Conservation (phyloP, 2,329 filamentous ascomycete species). For the Emericellopsis atlantica region DNA sequence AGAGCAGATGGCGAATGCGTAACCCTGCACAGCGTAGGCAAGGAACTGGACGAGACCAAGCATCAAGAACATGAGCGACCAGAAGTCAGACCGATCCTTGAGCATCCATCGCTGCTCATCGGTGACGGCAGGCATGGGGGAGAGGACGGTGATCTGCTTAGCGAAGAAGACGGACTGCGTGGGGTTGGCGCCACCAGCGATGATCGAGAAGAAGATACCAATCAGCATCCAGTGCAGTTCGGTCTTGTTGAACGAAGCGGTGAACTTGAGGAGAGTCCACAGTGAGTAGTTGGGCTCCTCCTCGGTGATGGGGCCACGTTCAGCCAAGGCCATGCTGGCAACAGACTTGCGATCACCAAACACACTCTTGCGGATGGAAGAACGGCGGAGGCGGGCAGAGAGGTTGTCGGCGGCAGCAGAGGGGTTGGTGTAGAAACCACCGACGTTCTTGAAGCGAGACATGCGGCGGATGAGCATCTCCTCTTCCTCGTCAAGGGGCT, state of each 20-base stretch:
- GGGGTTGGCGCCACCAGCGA: conserved; percentile 74
- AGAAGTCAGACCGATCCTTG: conserved; percentile 32
- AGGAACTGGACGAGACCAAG: conserved; percentile 29
- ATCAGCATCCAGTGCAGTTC: conserved; percentile 62
- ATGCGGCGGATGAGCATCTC: conserved; percentile 1
- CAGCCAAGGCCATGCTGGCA: neutral
- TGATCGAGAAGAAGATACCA: conserved; percentile 60
- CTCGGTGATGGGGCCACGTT: conserved; percentile 14
- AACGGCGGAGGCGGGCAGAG: neutral
- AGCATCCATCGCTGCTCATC: conserved; percentile 6
- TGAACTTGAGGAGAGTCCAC: conserved; percentile 66
- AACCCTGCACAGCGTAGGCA: conserved; percentile 27
- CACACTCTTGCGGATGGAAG: neutral
- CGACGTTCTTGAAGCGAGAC: conserved; percentile 2
- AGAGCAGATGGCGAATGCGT: conserved; percentile 18
- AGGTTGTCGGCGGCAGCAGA: neutral
- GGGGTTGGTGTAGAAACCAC: conserved; percentile 1
- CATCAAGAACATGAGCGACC: conserved; percentile 38
- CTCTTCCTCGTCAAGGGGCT: neutral
- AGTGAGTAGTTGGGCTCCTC: conserved; percentile 43
- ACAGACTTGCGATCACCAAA: neutral
- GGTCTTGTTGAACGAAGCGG: conserved; percentile 63
- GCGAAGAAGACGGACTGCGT: conserved; percentile 29
- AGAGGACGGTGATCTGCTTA: conserved; percentile 1
- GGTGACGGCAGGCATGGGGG: neutral